phyloP scores from a whole-genome alignment of 2,329 filamentous ascomycete species.

The Podosphaera aphanis region DNA sequence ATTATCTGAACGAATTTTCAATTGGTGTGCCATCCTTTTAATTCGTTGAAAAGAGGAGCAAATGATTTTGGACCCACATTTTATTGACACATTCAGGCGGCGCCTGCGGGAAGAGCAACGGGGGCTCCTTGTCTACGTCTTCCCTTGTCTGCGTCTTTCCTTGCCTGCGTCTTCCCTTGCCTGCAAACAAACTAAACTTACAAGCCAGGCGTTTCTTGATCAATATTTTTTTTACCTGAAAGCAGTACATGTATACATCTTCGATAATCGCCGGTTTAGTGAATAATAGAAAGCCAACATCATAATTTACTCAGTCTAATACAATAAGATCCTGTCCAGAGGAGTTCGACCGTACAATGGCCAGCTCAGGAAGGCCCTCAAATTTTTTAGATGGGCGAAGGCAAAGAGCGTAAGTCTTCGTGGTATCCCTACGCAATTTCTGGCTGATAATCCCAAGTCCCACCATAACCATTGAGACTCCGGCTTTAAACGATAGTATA shows the following conservation, averaged over 20 bases:
- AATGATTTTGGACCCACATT: not conserved
- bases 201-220: not conserved
- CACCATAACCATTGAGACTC: constrained; percentile 33
- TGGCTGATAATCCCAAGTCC: constrained; percentile 16
- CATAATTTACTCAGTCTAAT: not conserved
- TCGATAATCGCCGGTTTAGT: not conserved
- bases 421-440: constrained; percentile 2
- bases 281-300: not conserved
- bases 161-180: not conserved
- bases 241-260: not conserved
- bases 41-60: not conserved
- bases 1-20: not conserved
- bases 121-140: not conserved
- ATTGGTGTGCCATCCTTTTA: not conserved
- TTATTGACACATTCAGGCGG: not conserved
- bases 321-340: not conserved
- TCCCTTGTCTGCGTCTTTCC: not conserved
- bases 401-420: constrained; percentile 15
- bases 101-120: not conserved
- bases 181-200: not conserved
- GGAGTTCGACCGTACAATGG: not conserved
- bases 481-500: constrained; percentile 17
- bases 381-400: constrained; percentile 9
- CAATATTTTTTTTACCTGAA: not conserved
- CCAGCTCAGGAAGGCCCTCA: not conserved